These are phyloP conservation scores for Citrus cavaleriei DNA, from an alignment of 345 rosid genomes.

Conservation along the genomic window DNA sequence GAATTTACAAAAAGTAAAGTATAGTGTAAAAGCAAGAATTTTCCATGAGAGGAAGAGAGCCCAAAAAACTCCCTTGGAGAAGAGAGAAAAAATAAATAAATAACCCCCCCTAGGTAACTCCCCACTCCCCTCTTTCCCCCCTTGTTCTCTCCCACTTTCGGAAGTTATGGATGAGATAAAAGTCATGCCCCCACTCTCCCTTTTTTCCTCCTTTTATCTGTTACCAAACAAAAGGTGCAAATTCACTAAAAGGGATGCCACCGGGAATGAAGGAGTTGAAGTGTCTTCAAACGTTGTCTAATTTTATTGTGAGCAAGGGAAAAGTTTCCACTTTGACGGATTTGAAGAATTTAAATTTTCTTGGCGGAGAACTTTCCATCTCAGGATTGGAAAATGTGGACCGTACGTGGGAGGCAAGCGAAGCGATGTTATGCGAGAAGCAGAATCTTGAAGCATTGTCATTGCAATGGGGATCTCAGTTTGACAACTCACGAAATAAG, in stretches of 20 bases:
- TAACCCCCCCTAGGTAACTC: no score
- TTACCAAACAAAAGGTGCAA: not conserved
- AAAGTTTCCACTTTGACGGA: not conserved
- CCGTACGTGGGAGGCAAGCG: accelerated
- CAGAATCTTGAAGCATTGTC: not conserved
- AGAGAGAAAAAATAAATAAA: no score
- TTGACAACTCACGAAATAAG: not conserved
- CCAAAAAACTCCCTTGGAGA: no score
- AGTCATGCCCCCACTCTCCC: no score
- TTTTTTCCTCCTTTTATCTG: no score
- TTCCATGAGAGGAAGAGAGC: no score
- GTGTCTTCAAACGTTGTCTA: not conserved
- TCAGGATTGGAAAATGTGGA: not conserved
- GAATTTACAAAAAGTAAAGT: no score
- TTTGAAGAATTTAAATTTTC: not conserved
- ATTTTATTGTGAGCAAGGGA: not conserved
- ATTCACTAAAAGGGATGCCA: not conserved
- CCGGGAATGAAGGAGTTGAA: not conserved
- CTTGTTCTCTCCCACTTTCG: no score
- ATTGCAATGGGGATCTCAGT: not conserved
- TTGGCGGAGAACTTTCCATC: not conserved
- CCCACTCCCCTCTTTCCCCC: no score
- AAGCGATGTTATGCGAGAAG: not conserved
- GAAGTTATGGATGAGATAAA: no score
- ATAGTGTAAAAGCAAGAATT: no score